phyloP scores from a whole-genome alignment of 192 early-diverging fungal genomes.

The Chytriomyces sp. region DNA sequence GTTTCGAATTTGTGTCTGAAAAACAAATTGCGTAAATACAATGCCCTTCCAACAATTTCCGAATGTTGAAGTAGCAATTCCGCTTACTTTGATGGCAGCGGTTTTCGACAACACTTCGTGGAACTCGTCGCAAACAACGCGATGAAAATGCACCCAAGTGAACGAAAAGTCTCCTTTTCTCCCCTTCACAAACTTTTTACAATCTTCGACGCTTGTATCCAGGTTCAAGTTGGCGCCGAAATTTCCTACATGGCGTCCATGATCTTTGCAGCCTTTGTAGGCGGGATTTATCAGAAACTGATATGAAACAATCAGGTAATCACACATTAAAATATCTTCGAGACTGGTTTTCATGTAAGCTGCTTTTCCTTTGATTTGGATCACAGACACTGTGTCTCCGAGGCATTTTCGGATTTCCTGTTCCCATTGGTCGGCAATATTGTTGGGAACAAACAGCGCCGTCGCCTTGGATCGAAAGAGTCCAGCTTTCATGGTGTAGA shows the following conservation, averaged over 20 bases:
- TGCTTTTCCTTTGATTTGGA: slow-evolving; percentile 32
- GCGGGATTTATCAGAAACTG: slow-evolving; percentile 21
- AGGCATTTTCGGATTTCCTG: slow-evolving; percentile 34
- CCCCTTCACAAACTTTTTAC: background rate
- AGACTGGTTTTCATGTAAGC: background rate
- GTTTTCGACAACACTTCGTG: slow-evolving; percentile 13
- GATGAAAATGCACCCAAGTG: slow-evolving; percentile 26
- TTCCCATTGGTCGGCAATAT: slow-evolving; percentile 24
- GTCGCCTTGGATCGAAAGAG: background rate
- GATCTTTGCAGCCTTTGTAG: background rate
- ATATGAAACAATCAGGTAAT: slow-evolving; percentile 25
- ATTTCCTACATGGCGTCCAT: background rate
- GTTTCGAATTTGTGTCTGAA: background rate
- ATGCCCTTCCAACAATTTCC: too few relatives aligned
- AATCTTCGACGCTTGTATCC: background rate
- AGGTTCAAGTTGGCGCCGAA: background rate
- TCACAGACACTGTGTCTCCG: slow-evolving; percentile 5
- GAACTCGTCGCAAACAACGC: slow-evolving; percentile 28
- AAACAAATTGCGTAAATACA: too few relatives aligned
- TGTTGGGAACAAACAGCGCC: slow-evolving; percentile 21
- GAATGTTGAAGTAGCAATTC: too few relatives aligned
- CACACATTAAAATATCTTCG: background rate
- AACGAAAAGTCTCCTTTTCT: slow-evolving; percentile 11
- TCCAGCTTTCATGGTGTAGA: background rate
- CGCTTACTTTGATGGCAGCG: background rate